Evolutionary conservation across 805 yeast species (phyloP), one percentile per base, ranked within the genome.

Genomic region (Phaffomyces thermotolerans): DNA sequence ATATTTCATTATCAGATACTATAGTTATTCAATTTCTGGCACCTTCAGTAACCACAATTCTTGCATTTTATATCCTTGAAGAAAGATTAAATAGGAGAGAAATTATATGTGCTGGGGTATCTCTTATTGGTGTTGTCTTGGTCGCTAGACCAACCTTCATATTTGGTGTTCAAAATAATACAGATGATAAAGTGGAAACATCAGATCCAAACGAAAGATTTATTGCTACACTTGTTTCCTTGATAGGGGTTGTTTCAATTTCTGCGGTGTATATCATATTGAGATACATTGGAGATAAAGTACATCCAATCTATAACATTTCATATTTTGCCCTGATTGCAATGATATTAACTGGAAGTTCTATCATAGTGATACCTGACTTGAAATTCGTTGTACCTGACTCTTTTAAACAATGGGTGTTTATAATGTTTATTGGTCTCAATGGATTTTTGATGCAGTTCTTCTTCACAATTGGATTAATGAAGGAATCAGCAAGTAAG

Each of bases 401-500:
- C 18, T 71, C 73, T 17, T n/a, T 49, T 2, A 64, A 65, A 51
- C 89, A 84, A 59, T 83, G 91, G 89, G 46, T 62, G 2, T 64
- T 81, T n/a, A 68, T 87, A 43, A 37, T 63, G 0, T 56, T 70
- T 29, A 72, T 84, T 46, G 95, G 95, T 3, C 44, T 80, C 3
- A 71, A 82, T 35, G 96, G 96, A 0, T 88, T 87, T 59, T 60
- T 79, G 46, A 81, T 81, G 78, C 95, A 88, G 60, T 79, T 77
- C 52, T 65, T 79, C 32, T 63, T 83, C 40, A 84, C 95, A 0
- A 74, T 84, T 4, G 95, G 95, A 1, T 70, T 87, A 42, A 95
- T 86, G 60, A 67, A 82, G 40, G 95, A 83, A 47, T 69, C 67
- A 43, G 91, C 95, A 0, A 78, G 85, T 3, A 72, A 81, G 45